Base-by-base conservation (phyloP, 2,329 filamentous ascomycete species). In the Parafenestella ontariensis region DNA sequence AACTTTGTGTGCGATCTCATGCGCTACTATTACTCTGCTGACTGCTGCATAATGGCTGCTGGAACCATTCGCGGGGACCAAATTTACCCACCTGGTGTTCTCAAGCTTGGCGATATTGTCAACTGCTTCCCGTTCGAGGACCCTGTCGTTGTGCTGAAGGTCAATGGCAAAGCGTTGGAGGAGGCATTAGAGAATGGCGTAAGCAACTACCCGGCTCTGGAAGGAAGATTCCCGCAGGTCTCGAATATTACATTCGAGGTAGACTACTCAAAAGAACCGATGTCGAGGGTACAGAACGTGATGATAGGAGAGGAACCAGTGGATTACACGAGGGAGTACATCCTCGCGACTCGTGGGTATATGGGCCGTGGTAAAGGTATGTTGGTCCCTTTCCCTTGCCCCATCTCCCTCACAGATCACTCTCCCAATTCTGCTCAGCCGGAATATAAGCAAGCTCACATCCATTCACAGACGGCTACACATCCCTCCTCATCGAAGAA, bases 1-100 rank as follows among this genome's bases (percentile, higher is more conserved):
- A 96, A 96, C 75, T 96, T 96, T 73, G 89, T 96, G 3, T 95
- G 90, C 75, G 92, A 97, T 71, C 83, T 97, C 21, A 96, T 96
- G 91, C 85, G 91, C 7, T 87, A 87, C 57, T 89, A 96, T 70
- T 92, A 96, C 71, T 78, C 82, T 5, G 87, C 90, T 0, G 93
- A 96, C 65, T 96, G 91, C 70, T 85, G 87, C 26, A 82, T 96
- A 58, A 95, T 96, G 87, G 91, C 90, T 0, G 84, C 89, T 0
- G 92, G 92, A 0, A 96, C 92, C 0, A 91, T 96, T 48, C 85
- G 92, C 13, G 92, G 92, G 1, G 92, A 96, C 69, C 91, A 95
- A 73, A 87, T 96, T 28, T 96, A 96, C 66, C 87, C 91, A 0
- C 90, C 91, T 0, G 92, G 92, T 0, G 81, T 92, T 0, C 78